These are phyloP conservation scores for Fusarium continuum DNA, from an alignment of 2,329 filamentous ascomycete species.

Conservation along the genomic window DNA sequence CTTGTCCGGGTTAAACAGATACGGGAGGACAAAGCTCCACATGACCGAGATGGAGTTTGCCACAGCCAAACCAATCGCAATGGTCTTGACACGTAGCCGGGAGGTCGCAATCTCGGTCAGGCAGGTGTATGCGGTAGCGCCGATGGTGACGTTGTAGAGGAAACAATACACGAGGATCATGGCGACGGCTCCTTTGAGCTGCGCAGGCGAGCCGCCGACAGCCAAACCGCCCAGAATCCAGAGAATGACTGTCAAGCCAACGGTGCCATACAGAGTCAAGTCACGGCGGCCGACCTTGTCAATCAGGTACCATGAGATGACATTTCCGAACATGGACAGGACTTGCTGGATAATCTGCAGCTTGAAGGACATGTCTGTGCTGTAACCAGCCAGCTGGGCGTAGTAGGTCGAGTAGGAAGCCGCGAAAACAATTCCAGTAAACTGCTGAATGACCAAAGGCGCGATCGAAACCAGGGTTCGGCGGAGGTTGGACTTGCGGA, in stretches of 20 bases:
- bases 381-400: constrained; percentile 53
- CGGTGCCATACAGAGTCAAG: constrained; percentile 50
- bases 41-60: not conserved
- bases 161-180: constrained; percentile 52
- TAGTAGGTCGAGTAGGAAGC: constrained; percentile 55
- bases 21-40: constrained; percentile 8
- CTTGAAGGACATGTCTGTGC: constrained; percentile 48
- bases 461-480: constrained; percentile 52
- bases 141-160: constrained; percentile 53
- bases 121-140: not conserved
- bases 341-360: constrained; percentile 53
- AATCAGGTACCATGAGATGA: constrained; percentile 52
- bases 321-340: constrained; percentile 51
- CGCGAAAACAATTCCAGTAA: constrained; percentile 50
- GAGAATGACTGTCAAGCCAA: constrained; percentile 47
- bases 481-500: constrained; percentile 50
- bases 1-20: constrained; percentile 17
- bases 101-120: constrained; percentile 2
- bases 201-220: too few species aligned
- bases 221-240: constrained; percentile 49
- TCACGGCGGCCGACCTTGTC: constrained; percentile 50
- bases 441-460: constrained; percentile 48
- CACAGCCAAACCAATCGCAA: not conserved
- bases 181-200: not conserved
- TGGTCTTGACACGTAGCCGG: constrained; percentile 4